A percentile compares a stretch with the other conserved stretches of the same genome.
Conservation (phyloP, 2,329 filamentous ascomycete species). For the Epichloe typhina region DNA sequence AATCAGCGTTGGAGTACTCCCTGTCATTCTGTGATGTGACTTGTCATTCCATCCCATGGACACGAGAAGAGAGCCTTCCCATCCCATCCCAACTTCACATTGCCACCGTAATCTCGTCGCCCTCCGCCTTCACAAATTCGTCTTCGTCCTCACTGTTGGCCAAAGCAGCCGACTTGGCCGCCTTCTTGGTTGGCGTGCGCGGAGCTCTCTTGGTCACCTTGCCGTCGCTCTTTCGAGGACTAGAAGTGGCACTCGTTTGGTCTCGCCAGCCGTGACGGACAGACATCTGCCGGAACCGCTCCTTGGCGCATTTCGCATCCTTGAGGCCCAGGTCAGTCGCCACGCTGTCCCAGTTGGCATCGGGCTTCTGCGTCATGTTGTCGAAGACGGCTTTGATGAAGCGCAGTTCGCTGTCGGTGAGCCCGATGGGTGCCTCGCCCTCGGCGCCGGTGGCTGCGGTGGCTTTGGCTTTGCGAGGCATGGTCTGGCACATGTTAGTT, state of each 20-base stretch:
- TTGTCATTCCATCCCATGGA: background rate
- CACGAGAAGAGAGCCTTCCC: too few relatives aligned
- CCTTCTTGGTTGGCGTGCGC: constrained; percentile 18
- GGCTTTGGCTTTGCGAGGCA: constrained; percentile 5
- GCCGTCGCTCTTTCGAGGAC: constrained; percentile 18
- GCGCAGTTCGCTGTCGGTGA: constrained; percentile 23
- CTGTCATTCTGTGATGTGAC: background rate
- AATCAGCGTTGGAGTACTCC: background rate
- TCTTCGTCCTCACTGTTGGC: constrained; percentile 8
- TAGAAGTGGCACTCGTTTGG: constrained; percentile 5
- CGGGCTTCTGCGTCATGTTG: constrained; percentile 26
- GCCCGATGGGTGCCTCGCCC: constrained; percentile 10
- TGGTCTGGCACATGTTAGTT: background rate
- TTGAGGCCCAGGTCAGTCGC: constrained; percentile 24
- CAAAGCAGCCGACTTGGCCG: constrained; percentile 9
- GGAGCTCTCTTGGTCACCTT: constrained; percentile 21
- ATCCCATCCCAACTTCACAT: constrained; percentile 5
- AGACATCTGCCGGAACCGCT: constrained; percentile 28
- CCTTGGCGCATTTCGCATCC: constrained; percentile 27
- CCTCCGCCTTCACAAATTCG: constrained; percentile 7
- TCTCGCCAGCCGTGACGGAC: constrained; percentile 27
- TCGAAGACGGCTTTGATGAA: constrained; percentile 29
- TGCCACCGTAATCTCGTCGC: background rate
- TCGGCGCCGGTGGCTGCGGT: constrained; percentile 6
- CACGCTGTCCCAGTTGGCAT: constrained; percentile 28